These are phyloP conservation scores for Corniculantispora saksenae DNA, from an alignment of 2,329 filamentous ascomycete species.

Conservation along the genomic window DNA sequence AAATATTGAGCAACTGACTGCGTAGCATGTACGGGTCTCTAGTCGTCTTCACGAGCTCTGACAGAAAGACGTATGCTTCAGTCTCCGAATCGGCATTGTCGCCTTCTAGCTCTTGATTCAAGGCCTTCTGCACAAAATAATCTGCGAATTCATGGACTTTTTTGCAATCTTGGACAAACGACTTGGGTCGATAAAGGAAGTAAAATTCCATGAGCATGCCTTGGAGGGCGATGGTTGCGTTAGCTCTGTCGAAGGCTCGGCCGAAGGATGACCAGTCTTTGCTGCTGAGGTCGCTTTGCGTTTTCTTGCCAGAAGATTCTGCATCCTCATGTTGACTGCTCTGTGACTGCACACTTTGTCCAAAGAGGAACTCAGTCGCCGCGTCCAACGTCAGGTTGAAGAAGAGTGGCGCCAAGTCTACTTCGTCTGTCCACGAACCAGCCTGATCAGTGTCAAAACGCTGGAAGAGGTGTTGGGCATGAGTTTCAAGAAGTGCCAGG, in stretches of 20 bases:
- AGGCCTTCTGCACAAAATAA: slow-evolving; percentile 62
- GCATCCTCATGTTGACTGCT: no score
- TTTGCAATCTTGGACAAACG: background rate
- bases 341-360: slow-evolving; percentile 42
- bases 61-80: slow-evolving; percentile 34
- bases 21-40: slow-evolving; percentile 28
- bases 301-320: no score
- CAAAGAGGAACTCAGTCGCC: slow-evolving; percentile 58
- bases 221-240: background rate
- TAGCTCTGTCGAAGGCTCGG: slow-evolving; percentile 6
- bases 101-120: slow-evolving; percentile 27
- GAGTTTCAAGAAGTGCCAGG: slow-evolving; percentile 26
- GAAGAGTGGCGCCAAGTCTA: slow-evolving; percentile 47
- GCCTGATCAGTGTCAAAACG: background rate
- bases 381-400: slow-evolving; percentile 49
- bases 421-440: slow-evolving; percentile 16
- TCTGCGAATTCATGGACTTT: slow-evolving; percentile 63
- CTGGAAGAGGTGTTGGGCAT: slow-evolving; percentile 22
- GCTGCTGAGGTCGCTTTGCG: background rate
- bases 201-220: slow-evolving; percentile 9
- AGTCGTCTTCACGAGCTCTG: slow-evolving; percentile 36
- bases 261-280: slow-evolving; percentile 13
- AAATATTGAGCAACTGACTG: slow-evolving; percentile 38
- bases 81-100: slow-evolving; percentile 19
- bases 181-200: background rate